Percentiles rank a stretch among this genome's conserved stretches.
Conservation (phyloP, 2,329 filamentous ascomycete species). For the Dothistroma septosporum region DNA sequence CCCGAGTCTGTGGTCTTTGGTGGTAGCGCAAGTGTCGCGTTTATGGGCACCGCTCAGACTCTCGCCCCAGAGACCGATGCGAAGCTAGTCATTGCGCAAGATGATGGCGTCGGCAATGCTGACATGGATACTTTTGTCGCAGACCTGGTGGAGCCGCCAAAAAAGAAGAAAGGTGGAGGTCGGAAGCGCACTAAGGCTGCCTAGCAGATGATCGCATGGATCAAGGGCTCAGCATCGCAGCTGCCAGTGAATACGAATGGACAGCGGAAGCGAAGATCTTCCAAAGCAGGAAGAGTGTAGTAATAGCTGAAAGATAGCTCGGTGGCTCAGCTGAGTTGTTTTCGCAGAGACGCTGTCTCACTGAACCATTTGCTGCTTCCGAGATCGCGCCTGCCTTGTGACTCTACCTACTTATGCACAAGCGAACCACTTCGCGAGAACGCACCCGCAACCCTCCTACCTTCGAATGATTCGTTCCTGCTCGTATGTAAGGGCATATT, state of each 20-base stretch:
- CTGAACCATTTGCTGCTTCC: neutral
- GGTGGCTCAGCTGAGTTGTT: too few relatives aligned
- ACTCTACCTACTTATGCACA: neutral
- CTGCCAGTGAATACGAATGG: neutral
- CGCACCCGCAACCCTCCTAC: neutral
- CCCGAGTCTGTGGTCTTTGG: neutral
- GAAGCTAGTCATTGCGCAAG: neutral
- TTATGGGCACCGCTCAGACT: neutral
- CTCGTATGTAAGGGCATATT: too few relatives aligned
- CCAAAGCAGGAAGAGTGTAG: neutral
- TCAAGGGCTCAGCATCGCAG: neutral
- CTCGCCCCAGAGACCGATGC: neutral
- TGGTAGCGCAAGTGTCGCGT: neutral
- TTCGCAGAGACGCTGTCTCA: neutral
- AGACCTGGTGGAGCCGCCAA: neutral
- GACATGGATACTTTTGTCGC: neutral
- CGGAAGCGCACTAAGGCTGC: slow-evolving; percentile 1
- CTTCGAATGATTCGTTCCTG: too few relatives aligned
- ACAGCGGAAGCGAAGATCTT: neutral
- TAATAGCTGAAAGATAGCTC: too few relatives aligned
- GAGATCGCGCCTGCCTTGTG: neutral
- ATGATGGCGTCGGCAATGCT: neutral
- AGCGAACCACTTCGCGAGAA: neutral
- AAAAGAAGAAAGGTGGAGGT: slow-evolving; percentile 1
- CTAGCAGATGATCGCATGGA: neutral